Percentiles rank a stretch among this genome's conserved stretches.
These are phyloP conservation scores for Phytopythium montanum DNA, from an alignment of 352 stramenopile species.

Conservation along the genomic window DNA sequence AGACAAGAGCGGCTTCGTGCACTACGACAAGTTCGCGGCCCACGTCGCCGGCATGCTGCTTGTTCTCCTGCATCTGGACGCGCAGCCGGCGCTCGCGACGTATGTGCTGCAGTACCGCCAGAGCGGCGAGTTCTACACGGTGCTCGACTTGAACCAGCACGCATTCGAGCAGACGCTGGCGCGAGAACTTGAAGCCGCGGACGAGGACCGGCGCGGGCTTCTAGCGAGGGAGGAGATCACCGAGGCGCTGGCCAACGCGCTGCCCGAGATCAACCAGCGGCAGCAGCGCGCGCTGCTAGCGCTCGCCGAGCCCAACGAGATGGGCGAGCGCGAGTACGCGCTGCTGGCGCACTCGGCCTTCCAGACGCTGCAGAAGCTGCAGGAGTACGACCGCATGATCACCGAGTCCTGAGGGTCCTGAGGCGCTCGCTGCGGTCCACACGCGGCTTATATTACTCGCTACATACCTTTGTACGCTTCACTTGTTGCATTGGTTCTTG, in stretches of 20 bases:
- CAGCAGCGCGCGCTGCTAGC: constrained; percentile 65
- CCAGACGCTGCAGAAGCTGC: constrained; percentile 70
- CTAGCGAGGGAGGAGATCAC: constrained; percentile 53
- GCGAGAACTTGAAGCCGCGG: constrained; percentile 53
- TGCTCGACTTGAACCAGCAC: constrained; percentile 79
- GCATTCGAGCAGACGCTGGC: constrained; percentile 73
- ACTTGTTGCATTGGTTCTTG: not conserved
- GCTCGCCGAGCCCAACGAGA: constrained; percentile 57
- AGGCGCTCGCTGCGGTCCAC: not conserved
- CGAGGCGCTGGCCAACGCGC: constrained; percentile 51
- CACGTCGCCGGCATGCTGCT: constrained; percentile 71
- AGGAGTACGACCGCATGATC: constrained; percentile 85
- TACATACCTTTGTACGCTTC: constrained; percentile 4
- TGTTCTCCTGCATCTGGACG: constrained; percentile 61
- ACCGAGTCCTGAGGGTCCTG: constrained; percentile 29
- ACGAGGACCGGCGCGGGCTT: constrained; percentile 55
- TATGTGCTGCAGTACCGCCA: constrained; percentile 67
- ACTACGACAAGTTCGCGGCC: constrained; percentile 68
- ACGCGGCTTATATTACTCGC: constrained; percentile 3
- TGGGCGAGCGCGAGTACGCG: constrained; percentile 71
- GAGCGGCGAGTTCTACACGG: constrained; percentile 71
- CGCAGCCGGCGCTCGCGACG: constrained; percentile 48
- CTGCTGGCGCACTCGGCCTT: constrained; percentile 68
- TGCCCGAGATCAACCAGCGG: constrained; percentile 56
- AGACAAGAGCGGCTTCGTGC: constrained; percentile 71